phyloP scores from a whole-genome alignment of 1,139 yeast genomes.

The Taiozyma sp. region DNA sequence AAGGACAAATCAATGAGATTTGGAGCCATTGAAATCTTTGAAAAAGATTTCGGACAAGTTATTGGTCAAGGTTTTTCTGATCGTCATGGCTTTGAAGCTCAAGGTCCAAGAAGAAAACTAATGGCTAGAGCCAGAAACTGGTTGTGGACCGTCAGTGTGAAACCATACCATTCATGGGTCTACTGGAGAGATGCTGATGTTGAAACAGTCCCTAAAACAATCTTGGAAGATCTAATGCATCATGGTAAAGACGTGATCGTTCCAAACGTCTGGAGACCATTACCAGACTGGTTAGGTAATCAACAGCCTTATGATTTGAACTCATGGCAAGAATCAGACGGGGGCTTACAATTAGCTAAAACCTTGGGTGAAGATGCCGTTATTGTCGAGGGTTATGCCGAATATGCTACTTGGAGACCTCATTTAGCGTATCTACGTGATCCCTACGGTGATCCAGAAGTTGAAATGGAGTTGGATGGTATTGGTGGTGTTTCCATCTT shows the following conservation, averaged over 20 bases:
- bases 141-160: conserved; percentile 55
- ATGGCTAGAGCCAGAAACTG: conserved; percentile 75
- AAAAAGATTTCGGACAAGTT: conserved; percentile 65
- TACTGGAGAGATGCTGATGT: conserved; percentile 77
- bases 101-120: conserved; percentile 65
- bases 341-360: conserved; percentile 74
- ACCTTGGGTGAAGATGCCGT: conserved; percentile 81
- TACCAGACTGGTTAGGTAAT: conserved; percentile 85
- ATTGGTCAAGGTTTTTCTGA: conserved; percentile 61
- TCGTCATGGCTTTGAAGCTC: conserved; percentile 69
- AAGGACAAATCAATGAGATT: conserved; percentile 35
- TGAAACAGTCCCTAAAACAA: conserved; percentile 54
- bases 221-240: conserved; percentile 60
- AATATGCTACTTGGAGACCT: conserved; percentile 90
- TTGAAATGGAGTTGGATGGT: conserved; percentile 84
- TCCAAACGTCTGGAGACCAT: conserved; percentile 90
- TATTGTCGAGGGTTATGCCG: conserved; percentile 88
- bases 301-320: conserved; percentile 89
- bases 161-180: conserved; percentile 73
- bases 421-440: conserved; percentile 85
- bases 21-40: conserved; percentile 54
- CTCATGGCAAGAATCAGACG: conserved; percentile 87
- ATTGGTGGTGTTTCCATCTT: conserved; percentile 88
- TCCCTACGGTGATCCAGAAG: conserved; percentile 81
- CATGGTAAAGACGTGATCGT: conserved; percentile 63